Percentiles rank a stretch among this genome's conserved stretches.
These are phyloP conservation scores for Euphorbia peplus DNA, from an alignment of 345 rosid species.

Conservation along the genomic window DNA sequence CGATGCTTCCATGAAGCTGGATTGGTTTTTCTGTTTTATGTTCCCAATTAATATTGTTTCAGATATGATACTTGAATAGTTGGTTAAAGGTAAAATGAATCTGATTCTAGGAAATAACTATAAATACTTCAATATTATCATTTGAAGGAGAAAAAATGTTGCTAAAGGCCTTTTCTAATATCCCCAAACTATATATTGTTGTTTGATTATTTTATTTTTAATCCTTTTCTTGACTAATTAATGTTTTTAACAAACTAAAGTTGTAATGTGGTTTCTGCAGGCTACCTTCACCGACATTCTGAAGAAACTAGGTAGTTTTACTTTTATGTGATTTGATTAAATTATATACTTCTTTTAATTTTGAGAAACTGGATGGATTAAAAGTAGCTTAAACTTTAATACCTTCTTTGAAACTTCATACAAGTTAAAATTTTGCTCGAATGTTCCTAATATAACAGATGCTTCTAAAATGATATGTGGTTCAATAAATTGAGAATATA, in stretches of 20 bases:
- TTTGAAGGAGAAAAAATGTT: neutral
- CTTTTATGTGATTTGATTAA: neutral
- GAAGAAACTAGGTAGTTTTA: slow-evolving; percentile 63
- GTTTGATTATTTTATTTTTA: neutral
- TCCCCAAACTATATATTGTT: neutral
- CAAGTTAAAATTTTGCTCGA: too few species aligned
- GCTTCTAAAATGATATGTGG: neutral
- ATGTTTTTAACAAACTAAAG: neutral
- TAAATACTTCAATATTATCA: neutral
- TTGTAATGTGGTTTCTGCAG: slow-evolving; percentile 47
- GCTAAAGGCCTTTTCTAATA: neutral
- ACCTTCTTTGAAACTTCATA: neutral
- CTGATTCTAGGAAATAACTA: neutral
- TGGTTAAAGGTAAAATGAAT: neutral
- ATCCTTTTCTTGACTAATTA: neutral
- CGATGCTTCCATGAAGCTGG: neutral
- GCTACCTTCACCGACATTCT: slow-evolving; percentile 93
- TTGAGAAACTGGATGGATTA: neutral
- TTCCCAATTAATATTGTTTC: neutral
- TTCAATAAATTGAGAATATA: neutral
- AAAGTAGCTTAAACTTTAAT: neutral
- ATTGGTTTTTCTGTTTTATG: neutral
- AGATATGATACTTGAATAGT: neutral
- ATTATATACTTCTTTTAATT: neutral
- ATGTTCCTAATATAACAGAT: neutral